Conservation (phyloP, 228 moss, liverwort and hornwort genomes). For the Sphagnum magellanicum region DNA sequence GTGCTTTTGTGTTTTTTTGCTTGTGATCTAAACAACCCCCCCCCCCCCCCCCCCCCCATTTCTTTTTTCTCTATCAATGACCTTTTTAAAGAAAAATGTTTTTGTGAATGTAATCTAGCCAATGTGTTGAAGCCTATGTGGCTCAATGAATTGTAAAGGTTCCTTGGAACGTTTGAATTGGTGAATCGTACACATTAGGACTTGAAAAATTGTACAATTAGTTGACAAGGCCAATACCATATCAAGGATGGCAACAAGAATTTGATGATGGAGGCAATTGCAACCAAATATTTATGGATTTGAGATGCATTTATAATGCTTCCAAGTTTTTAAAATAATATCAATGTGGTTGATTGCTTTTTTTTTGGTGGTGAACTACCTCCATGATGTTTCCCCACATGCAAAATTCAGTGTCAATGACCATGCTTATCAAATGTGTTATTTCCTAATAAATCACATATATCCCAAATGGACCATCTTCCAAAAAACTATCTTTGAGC, state of each 20-base stretch:
- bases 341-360: slow-evolving; percentile 8
- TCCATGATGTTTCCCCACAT: background rate
- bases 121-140: background rate
- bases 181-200: slow-evolving; percentile 9
- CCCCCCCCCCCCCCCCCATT: too few relatives aligned
- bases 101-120: too few relatives aligned
- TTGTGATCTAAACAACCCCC: too few relatives aligned
- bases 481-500: slow-evolving; percentile 2
- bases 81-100: too few relatives aligned
- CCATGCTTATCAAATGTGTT: background rate
- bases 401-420: background rate
- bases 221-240: background rate
- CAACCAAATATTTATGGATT: slow-evolving; percentile 7
- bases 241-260: background rate
- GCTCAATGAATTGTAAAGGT: slow-evolving; percentile 2
- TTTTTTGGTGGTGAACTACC: background rate
- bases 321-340: slow-evolving; percentile 9
- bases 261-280: slow-evolving; percentile 6
- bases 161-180: slow-evolving; percentile 6
- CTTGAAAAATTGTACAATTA: slow-evolving; percentile 5
- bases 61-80: too few relatives aligned
- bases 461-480: slow-evolving; percentile 12
- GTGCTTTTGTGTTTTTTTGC: too few relatives aligned
- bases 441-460: slow-evolving; percentile 7
- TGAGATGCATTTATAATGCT: slow-evolving; percentile 16